Conservation (phyloP, 345 rosid species). For the Eucalyptus marginata region DNA sequence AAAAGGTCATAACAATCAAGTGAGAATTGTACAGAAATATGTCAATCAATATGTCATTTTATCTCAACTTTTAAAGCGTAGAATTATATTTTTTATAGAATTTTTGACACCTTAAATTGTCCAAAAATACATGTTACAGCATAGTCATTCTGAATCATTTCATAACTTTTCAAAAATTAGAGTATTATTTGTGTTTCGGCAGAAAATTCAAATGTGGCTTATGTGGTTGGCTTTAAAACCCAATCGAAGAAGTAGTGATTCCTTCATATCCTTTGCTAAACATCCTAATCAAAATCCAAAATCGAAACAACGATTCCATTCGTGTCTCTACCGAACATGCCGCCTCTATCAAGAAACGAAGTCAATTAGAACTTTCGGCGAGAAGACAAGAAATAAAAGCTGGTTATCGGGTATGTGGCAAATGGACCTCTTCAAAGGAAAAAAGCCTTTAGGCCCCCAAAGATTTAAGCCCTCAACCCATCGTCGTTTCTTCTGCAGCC, state of each 20-base stretch:
- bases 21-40: neutral
- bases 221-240: neutral
- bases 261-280: neutral
- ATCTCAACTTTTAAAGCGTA: rapidly evolving
- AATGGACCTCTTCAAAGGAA: neutral
- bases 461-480: neutral
- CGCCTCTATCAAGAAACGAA: neutral
- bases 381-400: neutral
- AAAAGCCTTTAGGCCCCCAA: neutral
- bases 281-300: neutral
- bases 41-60: neutral
- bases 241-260: neutral
- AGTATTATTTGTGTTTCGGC: neutral
- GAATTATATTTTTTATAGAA: too few species aligned
- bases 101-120: neutral
- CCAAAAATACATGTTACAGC: neutral
- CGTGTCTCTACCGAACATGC: neutral
- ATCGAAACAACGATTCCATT: neutral
- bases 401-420: neutral
- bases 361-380: neutral
- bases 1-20: neutral
- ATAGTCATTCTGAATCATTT: neutral
- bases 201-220: neutral
- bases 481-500: neutral
- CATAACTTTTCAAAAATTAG: neutral